Conservation (phyloP, 192 early-diverging fungal species). For the Rhizophagus clarus region DNA sequence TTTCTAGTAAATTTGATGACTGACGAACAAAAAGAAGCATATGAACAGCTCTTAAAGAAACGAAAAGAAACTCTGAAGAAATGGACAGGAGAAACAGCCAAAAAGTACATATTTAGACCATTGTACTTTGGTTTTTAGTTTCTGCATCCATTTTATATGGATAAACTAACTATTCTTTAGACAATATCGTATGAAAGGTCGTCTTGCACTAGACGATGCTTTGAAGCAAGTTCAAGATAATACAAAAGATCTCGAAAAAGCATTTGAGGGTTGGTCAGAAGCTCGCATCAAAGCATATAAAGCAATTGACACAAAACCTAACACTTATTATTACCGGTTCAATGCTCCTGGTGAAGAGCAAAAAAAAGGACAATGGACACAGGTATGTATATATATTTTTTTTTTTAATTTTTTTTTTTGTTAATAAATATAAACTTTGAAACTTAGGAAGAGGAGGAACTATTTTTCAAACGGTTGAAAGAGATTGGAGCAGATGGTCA, state of each 20-base stretch:
- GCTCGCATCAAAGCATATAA: constrained; percentile 93
- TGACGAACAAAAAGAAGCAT: constrained; percentile 82
- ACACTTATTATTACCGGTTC: constrained; percentile 97
- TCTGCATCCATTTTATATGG: not conserved
- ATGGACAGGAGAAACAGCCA: constrained; percentile 75
- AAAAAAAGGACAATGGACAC: constrained; percentile 87
- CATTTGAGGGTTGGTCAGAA: constrained; percentile 95
- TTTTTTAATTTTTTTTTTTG: not conserved
- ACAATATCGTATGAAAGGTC: constrained; percentile 74
- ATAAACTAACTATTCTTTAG: not conserved
- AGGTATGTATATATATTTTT: constrained; percentile 39
- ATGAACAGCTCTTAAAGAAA: constrained; percentile 85
- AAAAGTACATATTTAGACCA: constrained; percentile 52
- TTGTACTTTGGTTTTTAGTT: not conserved
- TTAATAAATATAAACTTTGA: not conserved
- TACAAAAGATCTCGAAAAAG: constrained; percentile 75
- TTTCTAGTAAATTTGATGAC: constrained; percentile 59
- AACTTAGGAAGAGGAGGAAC: constrained; percentile 72
- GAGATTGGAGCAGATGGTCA: constrained; percentile 94
- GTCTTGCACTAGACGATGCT: constrained; percentile 86
- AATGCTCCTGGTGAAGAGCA: constrained; percentile 97
- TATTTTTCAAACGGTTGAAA: constrained; percentile 82
- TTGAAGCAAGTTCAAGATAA: constrained; percentile 84
- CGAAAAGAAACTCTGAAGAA: constrained; percentile 79
- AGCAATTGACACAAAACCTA: constrained; percentile 92